phyloP scores from a whole-genome alignment of 2,329 filamentous ascomycete genomes.

The Macroventuria anomochaeta region DNA sequence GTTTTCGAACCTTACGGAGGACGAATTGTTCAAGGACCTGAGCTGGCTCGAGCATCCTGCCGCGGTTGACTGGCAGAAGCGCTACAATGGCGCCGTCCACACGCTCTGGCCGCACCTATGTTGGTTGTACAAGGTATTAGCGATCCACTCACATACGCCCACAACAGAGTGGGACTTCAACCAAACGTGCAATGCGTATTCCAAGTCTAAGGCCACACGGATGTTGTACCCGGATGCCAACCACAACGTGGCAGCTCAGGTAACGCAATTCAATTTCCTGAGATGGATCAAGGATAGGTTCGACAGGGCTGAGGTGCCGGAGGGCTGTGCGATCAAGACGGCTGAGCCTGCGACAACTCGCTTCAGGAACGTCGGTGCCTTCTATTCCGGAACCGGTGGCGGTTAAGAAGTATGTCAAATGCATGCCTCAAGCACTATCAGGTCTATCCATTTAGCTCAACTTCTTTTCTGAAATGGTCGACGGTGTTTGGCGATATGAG shows the following conservation, averaged over 20 bases:
- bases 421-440: neutral
- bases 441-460: neutral
- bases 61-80: conserved; percentile 29
- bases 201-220: conserved; percentile 19
- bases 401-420: neutral
- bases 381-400: conserved; percentile 3
- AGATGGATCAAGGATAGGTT: conserved; percentile 25
- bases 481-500: neutral
- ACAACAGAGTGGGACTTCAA: conserved; percentile 31
- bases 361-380: conserved; percentile 11
- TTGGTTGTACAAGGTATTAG: conserved; percentile 25
- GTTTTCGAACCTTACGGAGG: conserved; percentile 23
- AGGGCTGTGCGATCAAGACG: conserved; percentile 14
- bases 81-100: conserved; percentile 29
- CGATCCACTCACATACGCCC: conserved; percentile 24
- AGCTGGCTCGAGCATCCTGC: conserved; percentile 26
- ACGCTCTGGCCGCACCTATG: conserved; percentile 32
- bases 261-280: conserved; percentile 18
- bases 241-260: conserved; percentile 22
- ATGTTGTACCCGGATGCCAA: conserved; percentile 25
- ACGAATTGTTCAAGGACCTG: conserved; percentile 24
- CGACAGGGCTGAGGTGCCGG: conserved; percentile 12
- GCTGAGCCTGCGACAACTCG: conserved; percentile 13
- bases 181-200: conserved; percentile 23
- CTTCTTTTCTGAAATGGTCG: neutral